phyloP scores from a whole-genome alignment of 2,329 filamentous ascomycete species.

The Phymatotrichopsis omnivora region DNA sequence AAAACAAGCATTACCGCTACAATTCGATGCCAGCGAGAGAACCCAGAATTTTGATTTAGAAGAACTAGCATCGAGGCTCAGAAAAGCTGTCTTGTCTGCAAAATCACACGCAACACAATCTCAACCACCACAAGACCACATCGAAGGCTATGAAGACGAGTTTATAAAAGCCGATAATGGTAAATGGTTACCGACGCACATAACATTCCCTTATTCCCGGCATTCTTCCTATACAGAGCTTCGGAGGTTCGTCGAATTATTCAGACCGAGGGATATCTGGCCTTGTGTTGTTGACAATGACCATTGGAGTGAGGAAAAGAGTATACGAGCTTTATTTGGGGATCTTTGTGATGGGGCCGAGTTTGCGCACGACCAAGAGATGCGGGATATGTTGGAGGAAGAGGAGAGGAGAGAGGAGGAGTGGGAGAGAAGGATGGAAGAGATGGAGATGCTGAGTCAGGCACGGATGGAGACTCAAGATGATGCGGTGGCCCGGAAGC shows the following conservation, averaged over 20 bases:
- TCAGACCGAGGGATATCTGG: slow-evolving; percentile 66
- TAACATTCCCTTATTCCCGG: slow-evolving; percentile 68
- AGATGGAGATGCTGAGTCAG: slow-evolving; percentile 13
- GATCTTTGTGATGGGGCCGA: slow-evolving; percentile 26
- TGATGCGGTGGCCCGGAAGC: background rate
- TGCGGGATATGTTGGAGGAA: slow-evolving; percentile 9
- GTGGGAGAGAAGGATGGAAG: slow-evolving; percentile 5
- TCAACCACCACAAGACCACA: background rate
- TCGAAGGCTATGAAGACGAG: background rate
- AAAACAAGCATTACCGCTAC: slow-evolving; percentile 29
- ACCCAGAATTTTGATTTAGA: slow-evolving; percentile 26
- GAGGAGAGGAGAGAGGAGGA: slow-evolving; percentile 4
- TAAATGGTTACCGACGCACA: slow-evolving; percentile 23
- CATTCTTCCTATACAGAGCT: slow-evolving; percentile 81
- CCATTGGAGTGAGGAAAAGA: slow-evolving; percentile 50
- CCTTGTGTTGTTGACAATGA: slow-evolving; percentile 64
- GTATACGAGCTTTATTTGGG: slow-evolving; percentile 27
- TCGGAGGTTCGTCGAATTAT: slow-evolving; percentile 55
- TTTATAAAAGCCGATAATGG: slow-evolving; percentile 18
- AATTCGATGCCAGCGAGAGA: slow-evolving; percentile 19
- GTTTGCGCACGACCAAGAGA: slow-evolving; percentile 30
- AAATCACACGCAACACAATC: background rate
- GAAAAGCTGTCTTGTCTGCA: slow-evolving; percentile 8
- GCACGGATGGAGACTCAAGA: no score
- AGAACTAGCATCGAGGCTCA: slow-evolving; percentile 29